A percentile compares a stretch with the other conserved stretches of the same genome.
These are phyloP conservation scores for Verticillium nubilum DNA, from an alignment of 2,329 filamentous ascomycete species.

Conservation along the genomic window DNA sequence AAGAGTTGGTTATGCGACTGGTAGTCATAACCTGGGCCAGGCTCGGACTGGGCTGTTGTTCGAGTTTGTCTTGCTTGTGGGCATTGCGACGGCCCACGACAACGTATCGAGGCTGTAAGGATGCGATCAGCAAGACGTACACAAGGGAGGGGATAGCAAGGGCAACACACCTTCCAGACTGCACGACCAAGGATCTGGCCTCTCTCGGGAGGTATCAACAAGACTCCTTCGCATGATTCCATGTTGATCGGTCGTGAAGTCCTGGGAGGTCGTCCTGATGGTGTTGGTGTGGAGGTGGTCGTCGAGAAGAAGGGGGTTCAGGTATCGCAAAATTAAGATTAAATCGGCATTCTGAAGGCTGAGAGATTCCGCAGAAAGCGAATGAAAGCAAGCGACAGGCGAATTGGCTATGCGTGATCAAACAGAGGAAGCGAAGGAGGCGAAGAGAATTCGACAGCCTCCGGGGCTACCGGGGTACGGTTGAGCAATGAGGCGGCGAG, in stretches of 20 bases:
- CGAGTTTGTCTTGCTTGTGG: constrained; percentile 20
- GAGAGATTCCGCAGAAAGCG: background rate
- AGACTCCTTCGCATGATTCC: constrained; percentile 33
- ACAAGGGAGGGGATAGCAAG: background rate
- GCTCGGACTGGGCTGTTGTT: constrained; percentile 27
- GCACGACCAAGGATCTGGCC: constrained; percentile 44
- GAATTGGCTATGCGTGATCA: background rate
- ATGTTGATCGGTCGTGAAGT: constrained; percentile 1
- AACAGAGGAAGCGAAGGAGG: background rate
- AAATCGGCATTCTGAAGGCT: background rate
- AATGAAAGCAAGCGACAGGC: background rate
- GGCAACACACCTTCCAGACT: constrained; percentile 42
- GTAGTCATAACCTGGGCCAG: constrained; percentile 34
- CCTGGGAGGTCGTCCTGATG: background rate
- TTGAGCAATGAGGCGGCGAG: background rate
- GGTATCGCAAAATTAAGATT: background rate
- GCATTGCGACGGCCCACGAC: constrained; percentile 39
- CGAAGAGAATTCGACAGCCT: background rate
- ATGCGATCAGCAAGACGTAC: constrained; percentile 11
- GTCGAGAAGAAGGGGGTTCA: background rate
- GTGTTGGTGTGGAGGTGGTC: background rate
- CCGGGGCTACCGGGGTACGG: background rate
- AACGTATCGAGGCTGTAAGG: constrained; percentile 50
- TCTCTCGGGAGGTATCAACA: constrained; percentile 46
- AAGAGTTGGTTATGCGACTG: constrained; percentile 28